A percentile compares a stretch with the other conserved stretches of the same genome.
Conservation (phyloP, 163 green algal genomes). For the Scenedesmus sp. region DNA sequence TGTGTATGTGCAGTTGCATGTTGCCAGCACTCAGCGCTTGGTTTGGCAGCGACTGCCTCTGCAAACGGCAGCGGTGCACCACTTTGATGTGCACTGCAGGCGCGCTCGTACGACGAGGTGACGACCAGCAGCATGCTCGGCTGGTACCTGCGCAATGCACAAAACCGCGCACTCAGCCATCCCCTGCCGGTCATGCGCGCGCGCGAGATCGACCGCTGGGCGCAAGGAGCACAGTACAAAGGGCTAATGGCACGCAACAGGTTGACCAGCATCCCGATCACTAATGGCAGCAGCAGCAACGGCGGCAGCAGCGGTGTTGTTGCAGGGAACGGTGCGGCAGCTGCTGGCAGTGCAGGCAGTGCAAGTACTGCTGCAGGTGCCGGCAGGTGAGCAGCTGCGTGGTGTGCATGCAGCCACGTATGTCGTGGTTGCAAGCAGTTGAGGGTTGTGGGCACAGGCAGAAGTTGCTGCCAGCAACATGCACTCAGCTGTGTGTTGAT, state of each 20-base stretch:
- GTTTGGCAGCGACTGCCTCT: too few species aligned
- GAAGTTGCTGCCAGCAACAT: background rate
- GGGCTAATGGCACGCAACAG: slow-evolving; percentile 64
- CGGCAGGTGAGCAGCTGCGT: background rate
- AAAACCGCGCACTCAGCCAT: slow-evolving; percentile 89
- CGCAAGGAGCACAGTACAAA: slow-evolving; percentile 76
- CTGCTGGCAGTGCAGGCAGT: too few species aligned
- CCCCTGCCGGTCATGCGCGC: slow-evolving; percentile 95
- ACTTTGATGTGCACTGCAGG: slow-evolving; percentile 66
- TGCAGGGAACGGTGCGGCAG: background rate
- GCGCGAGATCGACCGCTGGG: slow-evolving; percentile 93
- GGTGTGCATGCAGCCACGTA: background rate
- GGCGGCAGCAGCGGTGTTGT: background rate
- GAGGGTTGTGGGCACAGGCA: too few species aligned
- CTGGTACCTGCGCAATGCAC: slow-evolving; percentile 93
- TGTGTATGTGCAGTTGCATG: too few species aligned
- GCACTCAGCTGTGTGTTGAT: too few species aligned
- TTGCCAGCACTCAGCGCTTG: too few species aligned
- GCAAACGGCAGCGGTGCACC: background rate
- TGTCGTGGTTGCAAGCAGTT: background rate
- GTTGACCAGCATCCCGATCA: background rate
- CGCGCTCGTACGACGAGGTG: slow-evolving; percentile 93
- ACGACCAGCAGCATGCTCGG: slow-evolving; percentile 80
- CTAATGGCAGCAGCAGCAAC: background rate
- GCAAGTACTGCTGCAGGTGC: background rate